Percentiles rank a stretch among this genome's conserved stretches.
phyloP scores from a whole-genome alignment of 1,284 basidiomycete species.

The Cutaneotrichosporon mucoides region DNA sequence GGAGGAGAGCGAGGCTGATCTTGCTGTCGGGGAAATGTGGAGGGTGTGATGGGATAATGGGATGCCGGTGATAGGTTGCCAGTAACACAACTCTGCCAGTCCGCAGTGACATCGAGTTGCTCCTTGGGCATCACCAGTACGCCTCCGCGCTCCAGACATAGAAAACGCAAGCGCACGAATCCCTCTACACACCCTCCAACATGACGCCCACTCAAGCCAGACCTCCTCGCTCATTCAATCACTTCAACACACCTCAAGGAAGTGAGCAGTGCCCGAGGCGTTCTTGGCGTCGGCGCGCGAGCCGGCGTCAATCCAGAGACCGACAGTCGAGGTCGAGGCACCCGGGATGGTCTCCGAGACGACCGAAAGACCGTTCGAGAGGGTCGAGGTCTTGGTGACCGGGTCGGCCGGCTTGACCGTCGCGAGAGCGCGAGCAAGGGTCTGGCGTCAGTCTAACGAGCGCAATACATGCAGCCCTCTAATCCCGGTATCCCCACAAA shows the following conservation, averaged over 20 bases:
- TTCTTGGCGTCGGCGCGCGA: slow-evolving; percentile 91
- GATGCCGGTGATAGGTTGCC: too few relatives aligned
- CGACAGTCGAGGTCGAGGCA: slow-evolving; percentile 96
- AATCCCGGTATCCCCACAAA: background rate
- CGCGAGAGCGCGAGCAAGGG: slow-evolving; percentile 41
- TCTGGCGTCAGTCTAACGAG: slow-evolving; percentile 15
- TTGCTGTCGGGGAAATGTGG: slow-evolving; percentile 5
- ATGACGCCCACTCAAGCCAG: background rate
- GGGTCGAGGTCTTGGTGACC: slow-evolving; percentile 78
- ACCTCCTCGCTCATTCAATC: too few relatives aligned
- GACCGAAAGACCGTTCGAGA: slow-evolving; percentile 87
- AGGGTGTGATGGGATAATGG: slow-evolving; percentile 1
- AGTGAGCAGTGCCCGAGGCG: slow-evolving; percentile 96
- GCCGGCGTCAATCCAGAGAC: slow-evolving; percentile 98
- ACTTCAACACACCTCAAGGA: slow-evolving; percentile 70
- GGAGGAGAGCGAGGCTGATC: background rate
- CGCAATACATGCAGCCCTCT: background rate
- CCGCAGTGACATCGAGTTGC: too few relatives aligned
- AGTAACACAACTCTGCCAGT: too few relatives aligned
- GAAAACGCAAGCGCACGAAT: too few relatives aligned
- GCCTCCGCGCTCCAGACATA: too few relatives aligned
- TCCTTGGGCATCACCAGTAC: too few relatives aligned
- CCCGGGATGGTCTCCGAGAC: slow-evolving; percentile 87
- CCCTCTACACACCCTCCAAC: too few relatives aligned
- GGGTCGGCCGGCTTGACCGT: slow-evolving; percentile 60